Conservation (phyloP, 768 basidiomycete genomes). For the Psilocybe sp. region DNA sequence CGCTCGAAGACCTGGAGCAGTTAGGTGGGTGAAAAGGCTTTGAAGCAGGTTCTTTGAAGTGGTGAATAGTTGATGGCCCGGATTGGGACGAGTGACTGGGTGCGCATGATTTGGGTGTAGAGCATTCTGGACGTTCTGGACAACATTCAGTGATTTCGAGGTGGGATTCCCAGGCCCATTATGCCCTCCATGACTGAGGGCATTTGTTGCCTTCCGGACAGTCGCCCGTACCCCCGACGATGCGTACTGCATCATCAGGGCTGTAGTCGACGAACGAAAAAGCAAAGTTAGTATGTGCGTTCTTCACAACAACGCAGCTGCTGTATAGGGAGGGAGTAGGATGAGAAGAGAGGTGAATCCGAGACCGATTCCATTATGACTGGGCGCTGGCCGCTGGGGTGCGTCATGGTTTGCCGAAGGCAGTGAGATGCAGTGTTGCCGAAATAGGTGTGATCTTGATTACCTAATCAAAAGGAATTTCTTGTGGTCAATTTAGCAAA, state of each 20-base stretch:
- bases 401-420: no score
- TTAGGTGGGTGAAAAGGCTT: constrained; percentile 53
- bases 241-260: constrained; percentile 42
- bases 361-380: no score
- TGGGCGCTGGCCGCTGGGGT: no score
- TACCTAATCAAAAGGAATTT: no score
- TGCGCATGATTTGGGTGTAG: constrained; percentile 7
- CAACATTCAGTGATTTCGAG: constrained; percentile 23
- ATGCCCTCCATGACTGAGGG: constrained; percentile 25
- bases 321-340: no score
- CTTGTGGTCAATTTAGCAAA: no score
- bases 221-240: constrained; percentile 40
- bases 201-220: constrained; percentile 36
- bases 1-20: constrained; percentile 48
- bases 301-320: no score
- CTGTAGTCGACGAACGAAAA: neutral
- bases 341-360: no score
- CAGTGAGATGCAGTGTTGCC: no score
- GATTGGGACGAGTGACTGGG: constrained; percentile 20
- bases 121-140: constrained; percentile 22
- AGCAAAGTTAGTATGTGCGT: no score
- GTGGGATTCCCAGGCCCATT: constrained; percentile 22
- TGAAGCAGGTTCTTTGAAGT: constrained; percentile 55
- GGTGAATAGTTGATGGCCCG: constrained; percentile 44
- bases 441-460: no score